phyloP scores from a whole-genome alignment of 2,329 filamentous ascomycete genomes.

The Lachnellula suecica region DNA sequence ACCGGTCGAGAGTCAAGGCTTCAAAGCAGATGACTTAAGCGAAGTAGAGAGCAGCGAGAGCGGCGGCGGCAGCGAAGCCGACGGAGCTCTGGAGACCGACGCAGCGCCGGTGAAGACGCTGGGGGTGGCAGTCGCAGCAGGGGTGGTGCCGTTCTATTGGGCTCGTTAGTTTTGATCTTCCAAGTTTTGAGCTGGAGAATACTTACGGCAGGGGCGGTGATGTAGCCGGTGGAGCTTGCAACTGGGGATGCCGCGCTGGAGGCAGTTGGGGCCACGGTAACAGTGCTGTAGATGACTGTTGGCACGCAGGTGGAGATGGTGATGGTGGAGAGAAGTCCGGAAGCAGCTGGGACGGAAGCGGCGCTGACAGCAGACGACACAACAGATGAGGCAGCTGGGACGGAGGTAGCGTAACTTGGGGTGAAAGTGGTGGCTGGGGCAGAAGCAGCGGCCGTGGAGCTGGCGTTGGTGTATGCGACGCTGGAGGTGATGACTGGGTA shows the following conservation, averaged over 20 bases:
- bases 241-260: constrained; percentile 3
- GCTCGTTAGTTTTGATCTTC: not conserved
- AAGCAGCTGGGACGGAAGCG: constrained; percentile 21
- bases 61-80: constrained; percentile 29
- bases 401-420: constrained; percentile 6
- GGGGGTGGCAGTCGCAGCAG: not conserved
- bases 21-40: constrained; percentile 30
- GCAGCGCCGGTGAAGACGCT: constrained; percentile 26
- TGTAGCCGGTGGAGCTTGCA: constrained; percentile 14
- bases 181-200: constrained; percentile 3
- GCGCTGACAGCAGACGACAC: constrained; percentile 7
- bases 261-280: constrained; percentile 25
- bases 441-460: constrained; percentile 18
- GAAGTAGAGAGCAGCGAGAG: constrained; percentile 31
- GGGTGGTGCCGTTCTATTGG: constrained; percentile 13
- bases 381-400: constrained; percentile 8
- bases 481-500: constrained; percentile 20
- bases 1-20: constrained; percentile 22
- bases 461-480: constrained; percentile 11
- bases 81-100: constrained; percentile 31
- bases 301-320: constrained; percentile 26
- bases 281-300: constrained; percentile 25
- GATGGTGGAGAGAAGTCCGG: constrained; percentile 9
- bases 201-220: constrained; percentile 5
- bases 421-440: constrained; percentile 4